Base-by-base conservation (phyloP, 2,329 filamentous ascomycete genomes). In the Colletotrichum sidae region DNA sequence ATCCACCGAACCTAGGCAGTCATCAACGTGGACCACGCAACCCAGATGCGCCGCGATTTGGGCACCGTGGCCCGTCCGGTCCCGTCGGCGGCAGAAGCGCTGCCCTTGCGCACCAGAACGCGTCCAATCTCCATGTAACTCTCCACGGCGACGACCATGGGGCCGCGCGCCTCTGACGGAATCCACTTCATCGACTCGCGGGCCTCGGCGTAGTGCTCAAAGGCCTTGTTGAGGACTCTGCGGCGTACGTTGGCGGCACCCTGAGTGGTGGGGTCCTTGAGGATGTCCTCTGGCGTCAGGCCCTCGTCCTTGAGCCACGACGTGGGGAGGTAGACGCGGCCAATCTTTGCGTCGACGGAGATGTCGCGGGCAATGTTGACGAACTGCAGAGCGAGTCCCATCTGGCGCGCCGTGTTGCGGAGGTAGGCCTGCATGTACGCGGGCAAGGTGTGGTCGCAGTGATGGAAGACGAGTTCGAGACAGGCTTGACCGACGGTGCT, bases 341-440 rank as follows among this genome's bases (percentile, higher is more conserved):
- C 82, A 41, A 91, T 86, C 12, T 79, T 77, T 0, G 91, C 89
- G 70, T 93, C 91, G 3, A 88, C 86, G 4, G 79, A 75, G n/a
- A 93, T 88, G 71, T 94, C 91, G 25, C 91, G 87, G 3, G 90
- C 88, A 67, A 94, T 92, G 71, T 93, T 94, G 70, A 92, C 86
- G 70, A 90, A 92, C 71, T 94, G 91, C n/a, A 93, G 78, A 1
- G 91, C 90, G 39, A 90, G 84, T 0, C 91, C 91, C 90, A 93
- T 93, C 35, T 83, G 80, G 17, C 82, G 81, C 1, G 89, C 89
- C 1, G 88, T 85, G 13, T 78, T 72, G 12, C 89, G 78, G 6
- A 92, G 80, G 3, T 77, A 72, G 12, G 79, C 72, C 46, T 75
- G 68, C 35, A 80, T 76, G 51, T 75, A 66, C 5, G 68, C 54